Evolutionary conservation across 202 grass and related monocot genomes (phyloP).

Genomic region (Carex sylvatica): DNA sequence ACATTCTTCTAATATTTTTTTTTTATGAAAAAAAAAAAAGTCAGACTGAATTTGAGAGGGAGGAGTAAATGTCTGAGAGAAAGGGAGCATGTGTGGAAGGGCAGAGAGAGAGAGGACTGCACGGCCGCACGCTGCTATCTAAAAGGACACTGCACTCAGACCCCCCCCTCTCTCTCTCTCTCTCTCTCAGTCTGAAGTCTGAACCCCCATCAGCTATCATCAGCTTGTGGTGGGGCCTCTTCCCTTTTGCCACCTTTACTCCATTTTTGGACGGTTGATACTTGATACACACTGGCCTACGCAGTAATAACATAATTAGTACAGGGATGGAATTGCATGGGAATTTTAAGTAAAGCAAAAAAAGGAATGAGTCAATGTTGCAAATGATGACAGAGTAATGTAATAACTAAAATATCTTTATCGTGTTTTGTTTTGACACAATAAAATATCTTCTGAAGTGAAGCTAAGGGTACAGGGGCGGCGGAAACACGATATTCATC

Average conservation of each 20-base stretch:
- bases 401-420: not conserved
- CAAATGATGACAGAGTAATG: not conserved
- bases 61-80: constrained; percentile 23
- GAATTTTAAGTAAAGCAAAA: too few relatives aligned
- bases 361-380: not conserved
- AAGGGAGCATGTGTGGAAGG: constrained; percentile 19
- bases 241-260: constrained; percentile 1
- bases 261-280: constrained; percentile 2
- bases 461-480: too few relatives aligned
- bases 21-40: not conserved
- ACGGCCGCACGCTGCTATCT: constrained; percentile 21
- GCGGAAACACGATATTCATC: too few relatives aligned
- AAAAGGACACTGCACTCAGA: constrained; percentile 15
- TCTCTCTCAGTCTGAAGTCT: not conserved
- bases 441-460: too few relatives aligned
- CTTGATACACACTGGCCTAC: too few relatives aligned
- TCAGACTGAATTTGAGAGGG: not conserved
- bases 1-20: not conserved
- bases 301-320: not conserved
- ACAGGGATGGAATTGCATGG: not conserved
- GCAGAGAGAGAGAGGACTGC: constrained; percentile 23
- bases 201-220: constrained; percentile 13
- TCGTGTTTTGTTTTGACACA: not conserved
- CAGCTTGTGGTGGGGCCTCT: constrained; percentile 17
- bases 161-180: not conserved